Evolutionary conservation across 768 basidiomycete genomes (phyloP).

Genomic region (Sarcomyxa edulis): DNA sequence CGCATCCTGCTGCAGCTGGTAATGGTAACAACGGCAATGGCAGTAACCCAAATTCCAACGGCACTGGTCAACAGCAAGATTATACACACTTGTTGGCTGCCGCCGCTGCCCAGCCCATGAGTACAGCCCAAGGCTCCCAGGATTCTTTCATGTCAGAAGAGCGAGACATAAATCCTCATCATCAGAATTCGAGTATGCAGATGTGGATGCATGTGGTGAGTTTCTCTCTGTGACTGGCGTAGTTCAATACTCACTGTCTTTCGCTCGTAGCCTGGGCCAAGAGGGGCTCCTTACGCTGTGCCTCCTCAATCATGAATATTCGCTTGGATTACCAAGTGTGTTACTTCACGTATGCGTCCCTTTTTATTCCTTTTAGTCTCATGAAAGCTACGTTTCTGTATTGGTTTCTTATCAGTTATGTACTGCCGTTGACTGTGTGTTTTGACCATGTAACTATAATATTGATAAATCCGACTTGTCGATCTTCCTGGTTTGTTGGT

Average conservation of each 20-base stretch:
- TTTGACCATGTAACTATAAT: too few species aligned
- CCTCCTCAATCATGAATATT: slow-evolving; percentile 10
- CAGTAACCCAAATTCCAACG: slow-evolving; percentile 8
- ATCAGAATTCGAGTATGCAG: slow-evolving; percentile 15
- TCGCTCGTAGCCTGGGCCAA: background rate
- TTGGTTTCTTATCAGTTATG: too few species aligned
- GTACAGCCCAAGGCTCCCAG: slow-evolving; percentile 47
- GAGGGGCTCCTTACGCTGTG: slow-evolving; percentile 6
- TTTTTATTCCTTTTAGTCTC: too few species aligned
- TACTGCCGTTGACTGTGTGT: too few species aligned
- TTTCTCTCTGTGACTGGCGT: slow-evolving; percentile 11
- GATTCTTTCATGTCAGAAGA: slow-evolving; percentile 71
- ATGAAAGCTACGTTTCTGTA: too few species aligned
- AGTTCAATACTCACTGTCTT: background rate
- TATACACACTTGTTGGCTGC: slow-evolving; percentile 54
- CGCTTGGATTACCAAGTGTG: too few species aligned
- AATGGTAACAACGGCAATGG: slow-evolving; percentile 6
- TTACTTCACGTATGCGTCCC: too few species aligned
- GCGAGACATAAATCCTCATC: slow-evolving; percentile 34
- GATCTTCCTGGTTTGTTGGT: too few species aligned
- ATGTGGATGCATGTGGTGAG: slow-evolving; percentile 42
- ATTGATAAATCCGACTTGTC: too few species aligned
- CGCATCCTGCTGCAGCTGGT: slow-evolving; percentile 13
- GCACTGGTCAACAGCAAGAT: slow-evolving; percentile 25
- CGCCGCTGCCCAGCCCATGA: slow-evolving; percentile 51